These are phyloP conservation scores for Umbelopsis sp. DNA, from an alignment of 371 early-diverging fungal species.

Conservation along the genomic window DNA sequence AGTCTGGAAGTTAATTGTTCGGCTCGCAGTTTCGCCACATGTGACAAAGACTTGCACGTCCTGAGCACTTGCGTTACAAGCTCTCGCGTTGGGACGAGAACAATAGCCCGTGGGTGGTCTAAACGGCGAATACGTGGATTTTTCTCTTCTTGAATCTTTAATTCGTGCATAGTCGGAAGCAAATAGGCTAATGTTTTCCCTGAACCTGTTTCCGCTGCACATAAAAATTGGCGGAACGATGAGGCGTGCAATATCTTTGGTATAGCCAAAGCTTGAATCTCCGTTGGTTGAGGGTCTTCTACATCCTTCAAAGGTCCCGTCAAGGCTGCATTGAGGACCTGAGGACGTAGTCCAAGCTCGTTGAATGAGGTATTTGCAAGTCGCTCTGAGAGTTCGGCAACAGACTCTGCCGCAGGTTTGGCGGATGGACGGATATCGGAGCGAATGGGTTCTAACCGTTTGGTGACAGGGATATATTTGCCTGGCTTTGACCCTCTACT, in stretches of 20 bases:
- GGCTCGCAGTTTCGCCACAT: slow-evolving; percentile 72
- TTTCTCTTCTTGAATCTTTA: slow-evolving; percentile 71
- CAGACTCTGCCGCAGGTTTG: slow-evolving; percentile 21
- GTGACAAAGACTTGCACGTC: slow-evolving; percentile 69
- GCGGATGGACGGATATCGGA: slow-evolving; percentile 4
- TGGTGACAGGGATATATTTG: slow-evolving; percentile 52
- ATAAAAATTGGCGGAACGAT: slow-evolving; percentile 63
- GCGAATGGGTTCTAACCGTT: slow-evolving; percentile 42
- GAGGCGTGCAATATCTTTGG: slow-evolving; percentile 68
- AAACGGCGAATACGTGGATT: slow-evolving; percentile 52
- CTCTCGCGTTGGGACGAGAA: slow-evolving; percentile 97
- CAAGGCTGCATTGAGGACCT: slow-evolving; percentile 42
- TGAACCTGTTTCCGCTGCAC: slow-evolving; percentile 96
- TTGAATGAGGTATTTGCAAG: slow-evolving; percentile 59
- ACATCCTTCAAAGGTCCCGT: slow-evolving; percentile 45
- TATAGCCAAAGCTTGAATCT: slow-evolving; percentile 91
- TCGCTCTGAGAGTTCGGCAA: slow-evolving; percentile 41
- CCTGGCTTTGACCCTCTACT: slow-evolving; percentile 27
- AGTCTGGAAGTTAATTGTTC: slow-evolving; percentile 58
- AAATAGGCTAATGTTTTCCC: slow-evolving; percentile 99
- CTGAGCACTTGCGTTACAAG: slow-evolving; percentile 84
- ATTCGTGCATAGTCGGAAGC: slow-evolving; percentile 79
- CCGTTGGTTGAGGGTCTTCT: slow-evolving; percentile 72
- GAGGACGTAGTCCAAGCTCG: slow-evolving; percentile 56
- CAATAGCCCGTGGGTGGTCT: slow-evolving; percentile 79